Conservation (phyloP, 179 eudicot genomes). For the Dionaea muscipula region DNA sequence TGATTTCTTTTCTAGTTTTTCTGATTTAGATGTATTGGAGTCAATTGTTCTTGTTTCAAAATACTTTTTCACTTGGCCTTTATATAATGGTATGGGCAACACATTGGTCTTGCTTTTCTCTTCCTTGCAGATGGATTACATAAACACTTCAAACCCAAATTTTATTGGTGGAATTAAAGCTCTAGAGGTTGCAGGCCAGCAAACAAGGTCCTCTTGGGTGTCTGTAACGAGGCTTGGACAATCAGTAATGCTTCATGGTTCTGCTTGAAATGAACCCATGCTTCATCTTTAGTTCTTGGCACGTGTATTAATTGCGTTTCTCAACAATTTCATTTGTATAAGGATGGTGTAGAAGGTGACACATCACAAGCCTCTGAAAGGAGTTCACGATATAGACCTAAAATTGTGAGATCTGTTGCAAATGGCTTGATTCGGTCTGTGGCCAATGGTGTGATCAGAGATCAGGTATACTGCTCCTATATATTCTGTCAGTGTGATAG, state of each 20-base stretch:
- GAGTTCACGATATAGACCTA: conserved; percentile 55
- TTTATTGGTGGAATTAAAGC: conserved; percentile 90
- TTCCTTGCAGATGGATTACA: conserved; percentile 71
- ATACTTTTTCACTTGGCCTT: neutral
- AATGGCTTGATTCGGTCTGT: conserved; percentile 30
- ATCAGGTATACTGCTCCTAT: conserved; percentile 38
- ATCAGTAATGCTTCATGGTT: conserved; percentile 27
- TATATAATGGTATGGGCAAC: neutral
- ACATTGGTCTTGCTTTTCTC: neutral
- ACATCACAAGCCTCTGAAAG: conserved; percentile 47
- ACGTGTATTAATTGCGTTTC: conserved; percentile 4
- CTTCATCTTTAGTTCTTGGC: neutral
- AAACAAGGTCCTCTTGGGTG: conserved; percentile 40
- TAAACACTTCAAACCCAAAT: conserved; percentile 89
- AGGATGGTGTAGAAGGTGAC: conserved; percentile 63
- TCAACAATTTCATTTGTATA: conserved; percentile 5
- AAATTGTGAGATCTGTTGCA: conserved; percentile 41
- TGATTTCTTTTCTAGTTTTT: too few species aligned
- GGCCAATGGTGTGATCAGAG: conserved; percentile 60
- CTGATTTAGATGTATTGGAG: too few species aligned
- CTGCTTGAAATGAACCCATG: neutral
- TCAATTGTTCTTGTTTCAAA: neutral
- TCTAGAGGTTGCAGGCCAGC: conserved; percentile 61
- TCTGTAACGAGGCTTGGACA: conserved; percentile 38
- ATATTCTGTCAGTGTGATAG: too few species aligned